These are phyloP conservation scores for Catunica adiposa DNA, from an alignment of 2,329 filamentous ascomycete species.

Conservation along the genomic window DNA sequence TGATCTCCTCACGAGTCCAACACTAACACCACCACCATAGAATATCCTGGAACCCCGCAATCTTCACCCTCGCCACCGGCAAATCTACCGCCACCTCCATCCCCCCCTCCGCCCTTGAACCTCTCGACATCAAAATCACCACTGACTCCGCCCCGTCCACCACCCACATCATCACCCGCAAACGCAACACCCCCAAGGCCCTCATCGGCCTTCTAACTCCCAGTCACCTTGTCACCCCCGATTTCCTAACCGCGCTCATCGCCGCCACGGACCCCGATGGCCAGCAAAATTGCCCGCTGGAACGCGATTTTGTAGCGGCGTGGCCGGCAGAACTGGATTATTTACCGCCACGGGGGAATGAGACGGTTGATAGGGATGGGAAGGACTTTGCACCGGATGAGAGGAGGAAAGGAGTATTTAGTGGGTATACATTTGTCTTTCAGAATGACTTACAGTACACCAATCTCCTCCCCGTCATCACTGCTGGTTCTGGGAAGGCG, in stretches of 20 bases:
- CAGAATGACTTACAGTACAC: slow-evolving; percentile 61
- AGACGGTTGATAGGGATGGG: slow-evolving; percentile 51
- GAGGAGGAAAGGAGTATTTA: slow-evolving; percentile 54
- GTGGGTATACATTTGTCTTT: slow-evolving; percentile 80
- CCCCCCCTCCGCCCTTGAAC: slow-evolving; percentile 52
- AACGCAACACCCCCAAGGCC: slow-evolving; percentile 76
- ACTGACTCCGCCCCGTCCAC: slow-evolving; percentile 56
- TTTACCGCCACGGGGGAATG: slow-evolving; percentile 58
- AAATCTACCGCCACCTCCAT: slow-evolving; percentile 49
- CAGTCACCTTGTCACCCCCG: slow-evolving; percentile 55
- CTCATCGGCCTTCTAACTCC: slow-evolving; percentile 75
- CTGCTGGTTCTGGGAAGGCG: slow-evolving; percentile 68
- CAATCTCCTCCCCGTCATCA: slow-evolving; percentile 57
- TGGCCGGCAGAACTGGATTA: slow-evolving; percentile 64
- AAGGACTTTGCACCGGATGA: slow-evolving; percentile 57
- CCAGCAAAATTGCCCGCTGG: slow-evolving; percentile 41
- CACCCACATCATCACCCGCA: slow-evolving; percentile 76
- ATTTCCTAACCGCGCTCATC: slow-evolving; percentile 58
- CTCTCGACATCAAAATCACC: slow-evolving; percentile 75
- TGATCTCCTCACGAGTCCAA: slow-evolving; percentile 4
- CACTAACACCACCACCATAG: no score
- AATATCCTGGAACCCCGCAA: background rate
- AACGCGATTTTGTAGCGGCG: slow-evolving; percentile 58
- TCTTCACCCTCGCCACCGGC: slow-evolving; percentile 42
- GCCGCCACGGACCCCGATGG: slow-evolving; percentile 29